These are phyloP conservation scores for Tulasnella sp. DNA, from an alignment of 768 basidiomycete genomes.

Conservation along the genomic window DNA sequence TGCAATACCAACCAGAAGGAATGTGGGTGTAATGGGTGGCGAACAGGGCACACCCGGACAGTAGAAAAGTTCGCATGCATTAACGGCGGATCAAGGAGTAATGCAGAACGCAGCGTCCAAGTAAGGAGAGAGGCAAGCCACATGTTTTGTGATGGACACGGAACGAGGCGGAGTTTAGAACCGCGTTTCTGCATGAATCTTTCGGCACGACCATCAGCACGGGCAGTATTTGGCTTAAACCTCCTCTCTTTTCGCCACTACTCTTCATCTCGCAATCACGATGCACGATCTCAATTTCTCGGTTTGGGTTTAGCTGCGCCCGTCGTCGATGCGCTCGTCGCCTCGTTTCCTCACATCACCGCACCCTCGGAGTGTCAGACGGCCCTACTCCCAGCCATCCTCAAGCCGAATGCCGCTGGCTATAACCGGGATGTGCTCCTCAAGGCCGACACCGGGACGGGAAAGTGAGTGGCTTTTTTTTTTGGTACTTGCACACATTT, in stretches of 20 bases:
- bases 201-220: constrained; percentile 2
- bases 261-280: background rate
- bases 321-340: background rate
- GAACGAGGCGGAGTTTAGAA: no score
- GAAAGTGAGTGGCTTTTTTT: constrained; percentile 1
- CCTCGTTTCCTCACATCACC: background rate
- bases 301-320: background rate
- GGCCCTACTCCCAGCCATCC: background rate
- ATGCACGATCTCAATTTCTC: background rate
- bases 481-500: background rate
- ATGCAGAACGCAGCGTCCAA: no score
- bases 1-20: no score
- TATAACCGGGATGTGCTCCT: background rate
- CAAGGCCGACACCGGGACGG: background rate
- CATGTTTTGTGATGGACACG: no score
- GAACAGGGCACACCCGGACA: no score
- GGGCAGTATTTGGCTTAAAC: background rate
- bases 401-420: background rate
- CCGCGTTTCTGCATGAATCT: background rate
- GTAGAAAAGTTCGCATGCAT: no score
- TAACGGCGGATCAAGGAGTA: no score
- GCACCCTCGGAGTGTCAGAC: background rate
- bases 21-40: no score
- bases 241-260: background rate
- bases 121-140: no score